Base-by-base conservation (phyloP, 352 stramenopile species). In the Globisporangium perplexum region DNA sequence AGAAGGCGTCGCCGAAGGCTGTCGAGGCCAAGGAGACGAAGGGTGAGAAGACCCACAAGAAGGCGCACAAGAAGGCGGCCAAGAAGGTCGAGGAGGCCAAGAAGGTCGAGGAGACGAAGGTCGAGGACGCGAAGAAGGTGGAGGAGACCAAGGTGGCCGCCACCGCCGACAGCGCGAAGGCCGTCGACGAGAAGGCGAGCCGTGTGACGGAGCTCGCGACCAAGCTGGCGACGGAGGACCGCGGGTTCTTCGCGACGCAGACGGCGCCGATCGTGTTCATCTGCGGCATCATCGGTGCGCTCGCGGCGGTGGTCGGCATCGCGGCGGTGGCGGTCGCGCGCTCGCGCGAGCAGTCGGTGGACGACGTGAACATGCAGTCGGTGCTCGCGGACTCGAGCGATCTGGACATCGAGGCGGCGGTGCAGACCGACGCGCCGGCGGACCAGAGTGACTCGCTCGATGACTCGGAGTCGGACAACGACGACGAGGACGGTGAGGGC, bases 291-390 rank as follows among this genome's bases (percentile, higher is more conserved):
- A 74, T 90, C 51, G 77, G 77, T 52, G 76, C 66, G 26, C 47
- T 90, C n/a, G 80, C 76, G 7, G 72, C 77, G 4, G 76, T 89
- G 22, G 59, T 91, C 36, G 80, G 77, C 33, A 72, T 91, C 22
- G 74, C 68, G 46, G 80, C 68, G 10, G 50, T 91, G 26, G 72
- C 77, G 12, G 67, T 84, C 22, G 60, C 56, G 33, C 65, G 71
- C 48, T 43, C 62, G 4, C 62, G 68, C n/a, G 52, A 52, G 52
- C 53, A 70, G 30, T 56, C 50, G 7, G 50, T 63, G 6, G 61
- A 43, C 5, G 59, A 63, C 31, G 26, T 7, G 30, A 65, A 74
- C 20, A 7, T 65, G 23, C 58, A 76, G 42, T 85, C 73, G 54
- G 68, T 83, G 26, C 55, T 85, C 4, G 63, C 63, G 8, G 66